phyloP scores from a whole-genome alignment of 1,284 basidiomycete species.

The Tausonia pullulans region DNA sequence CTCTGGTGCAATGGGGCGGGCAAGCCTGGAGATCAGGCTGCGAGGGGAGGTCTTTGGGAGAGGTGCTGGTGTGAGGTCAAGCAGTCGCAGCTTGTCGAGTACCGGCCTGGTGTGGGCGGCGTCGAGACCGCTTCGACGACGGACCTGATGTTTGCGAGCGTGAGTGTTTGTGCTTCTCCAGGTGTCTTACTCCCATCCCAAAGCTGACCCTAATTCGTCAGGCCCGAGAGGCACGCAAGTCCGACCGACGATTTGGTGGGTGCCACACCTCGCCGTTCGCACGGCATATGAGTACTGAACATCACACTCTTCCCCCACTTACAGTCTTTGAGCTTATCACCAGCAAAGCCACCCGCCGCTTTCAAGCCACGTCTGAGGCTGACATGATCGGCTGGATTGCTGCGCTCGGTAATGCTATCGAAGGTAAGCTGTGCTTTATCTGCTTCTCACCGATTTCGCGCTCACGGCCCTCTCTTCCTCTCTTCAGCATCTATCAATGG shows the following conservation, averaged over 20 bases:
- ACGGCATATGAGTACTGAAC: neutral
- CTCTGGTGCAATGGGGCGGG: conserved; percentile 13
- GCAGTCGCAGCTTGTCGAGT: conserved; percentile 14
- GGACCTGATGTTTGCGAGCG: conserved; percentile 15
- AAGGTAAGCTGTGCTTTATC: neutral
- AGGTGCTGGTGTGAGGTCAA: conserved; percentile 16
- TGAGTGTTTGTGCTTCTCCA: neutral
- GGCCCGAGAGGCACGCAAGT: conserved; percentile 13
- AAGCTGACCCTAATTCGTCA: neutral
- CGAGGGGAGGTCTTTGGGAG: conserved; percentile 5
- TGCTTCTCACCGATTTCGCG: neutral
- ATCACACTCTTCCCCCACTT: neutral
- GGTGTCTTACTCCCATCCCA: neutral
- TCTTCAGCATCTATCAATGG: conserved; percentile 13
- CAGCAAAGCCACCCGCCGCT: conserved; percentile 9
- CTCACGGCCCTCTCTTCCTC: too few species aligned
- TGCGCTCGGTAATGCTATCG: conserved; percentile 13
- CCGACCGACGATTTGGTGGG: conserved; percentile 15
- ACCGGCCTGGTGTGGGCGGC: neutral
- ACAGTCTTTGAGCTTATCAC: conserved; percentile 15
- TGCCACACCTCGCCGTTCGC: neutral
- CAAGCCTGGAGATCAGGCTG: neutral
- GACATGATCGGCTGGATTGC: conserved; percentile 16
- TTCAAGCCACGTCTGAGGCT: conserved; percentile 13
- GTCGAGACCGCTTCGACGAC: conserved; percentile 6